These are phyloP conservation scores for Guyanaporus albipodus DNA, from an alignment of 768 basidiomycete genomes.

Conservation along the genomic window DNA sequence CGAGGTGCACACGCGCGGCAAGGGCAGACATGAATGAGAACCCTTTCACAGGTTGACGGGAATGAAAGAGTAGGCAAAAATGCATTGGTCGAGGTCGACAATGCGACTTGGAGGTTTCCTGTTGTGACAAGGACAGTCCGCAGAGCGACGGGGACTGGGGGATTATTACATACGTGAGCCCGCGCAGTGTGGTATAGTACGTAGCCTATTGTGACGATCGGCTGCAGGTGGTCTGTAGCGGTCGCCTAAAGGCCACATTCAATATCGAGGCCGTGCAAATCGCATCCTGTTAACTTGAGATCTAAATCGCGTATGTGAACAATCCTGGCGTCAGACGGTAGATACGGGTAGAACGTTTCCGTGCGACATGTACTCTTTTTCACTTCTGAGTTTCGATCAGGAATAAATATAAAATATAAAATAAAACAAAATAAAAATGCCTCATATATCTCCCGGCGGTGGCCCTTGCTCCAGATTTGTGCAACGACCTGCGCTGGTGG, in stretches of 20 bases:
- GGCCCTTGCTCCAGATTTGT: too few species aligned
- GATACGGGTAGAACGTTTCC: neutral
- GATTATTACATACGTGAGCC: conserved; percentile 22
- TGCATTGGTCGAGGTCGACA: neutral
- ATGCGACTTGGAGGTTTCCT: conserved; percentile 9
- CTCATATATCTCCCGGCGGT: neutral
- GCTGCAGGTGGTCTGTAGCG: conserved; percentile 12
- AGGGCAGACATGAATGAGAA: conserved; percentile 5
- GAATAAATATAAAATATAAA: neutral
- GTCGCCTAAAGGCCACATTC: conserved; percentile 21
- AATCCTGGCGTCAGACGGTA: neutral
- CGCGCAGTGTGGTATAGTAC: conserved; percentile 20
- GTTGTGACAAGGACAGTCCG: neutral
- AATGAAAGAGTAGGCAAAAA: conserved; percentile 16
- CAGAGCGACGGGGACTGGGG: conserved; percentile 4
- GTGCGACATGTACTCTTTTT: conserved; percentile 11
- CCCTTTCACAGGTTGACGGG: conserved; percentile 12
- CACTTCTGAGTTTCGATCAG: too few species aligned
- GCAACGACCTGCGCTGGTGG: too few species aligned
- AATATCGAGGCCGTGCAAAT: conserved; percentile 10
- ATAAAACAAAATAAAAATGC: neutral
- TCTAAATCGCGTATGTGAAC: conserved; percentile 9
- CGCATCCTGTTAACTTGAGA: conserved; percentile 10
- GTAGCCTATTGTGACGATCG: conserved; percentile 28
- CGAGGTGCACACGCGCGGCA: conserved; percentile 5